phyloP scores from a whole-genome alignment of 2,329 filamentous ascomycete genomes.

The Calonectria fujianensis region DNA sequence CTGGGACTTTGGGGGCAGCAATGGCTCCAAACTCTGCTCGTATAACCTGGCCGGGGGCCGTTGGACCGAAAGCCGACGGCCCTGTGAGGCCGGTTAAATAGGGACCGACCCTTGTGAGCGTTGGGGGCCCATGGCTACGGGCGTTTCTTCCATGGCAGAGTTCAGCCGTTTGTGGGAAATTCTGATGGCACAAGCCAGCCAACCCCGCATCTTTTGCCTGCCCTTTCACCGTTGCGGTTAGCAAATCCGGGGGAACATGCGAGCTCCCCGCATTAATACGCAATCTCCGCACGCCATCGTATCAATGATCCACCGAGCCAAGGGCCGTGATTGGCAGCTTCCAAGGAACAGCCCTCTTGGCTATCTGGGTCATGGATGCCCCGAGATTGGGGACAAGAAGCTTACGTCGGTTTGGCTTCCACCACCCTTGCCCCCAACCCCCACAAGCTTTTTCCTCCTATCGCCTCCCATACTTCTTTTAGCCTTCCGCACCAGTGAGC shows the following conservation, averaged over 20 bases:
- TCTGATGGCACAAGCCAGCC: background rate
- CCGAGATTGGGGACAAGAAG: conserved; percentile 12
- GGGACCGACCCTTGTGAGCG: conserved; percentile 11
- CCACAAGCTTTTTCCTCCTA: conserved; percentile 8
- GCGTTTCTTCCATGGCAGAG: background rate
- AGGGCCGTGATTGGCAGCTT: background rate
- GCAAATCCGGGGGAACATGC: conserved; percentile 29
- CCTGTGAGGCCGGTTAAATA: conserved; percentile 23
- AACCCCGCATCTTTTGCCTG: background rate
- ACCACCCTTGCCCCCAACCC: conserved; percentile 16
- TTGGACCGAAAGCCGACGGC: conserved; percentile 16
- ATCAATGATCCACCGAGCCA: conserved; percentile 27
- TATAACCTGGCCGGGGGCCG: background rate
- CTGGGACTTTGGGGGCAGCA: background rate
- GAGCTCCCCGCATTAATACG: conserved; percentile 25
- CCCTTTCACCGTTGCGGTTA: background rate
- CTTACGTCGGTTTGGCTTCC: conserved; percentile 3
- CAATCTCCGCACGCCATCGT: conserved; percentile 22
- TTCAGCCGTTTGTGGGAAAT: conserved; percentile 36
- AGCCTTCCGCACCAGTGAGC: conserved; percentile 25
- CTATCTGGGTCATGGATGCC: conserved; percentile 3
- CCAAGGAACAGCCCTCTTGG: background rate
- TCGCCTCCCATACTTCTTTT: conserved; percentile 1
- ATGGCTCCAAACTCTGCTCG: background rate
- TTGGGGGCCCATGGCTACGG: background rate